Base-by-base conservation (phyloP, 106 monocot genomes). In the Phalaenopsis aphrodite region DNA sequence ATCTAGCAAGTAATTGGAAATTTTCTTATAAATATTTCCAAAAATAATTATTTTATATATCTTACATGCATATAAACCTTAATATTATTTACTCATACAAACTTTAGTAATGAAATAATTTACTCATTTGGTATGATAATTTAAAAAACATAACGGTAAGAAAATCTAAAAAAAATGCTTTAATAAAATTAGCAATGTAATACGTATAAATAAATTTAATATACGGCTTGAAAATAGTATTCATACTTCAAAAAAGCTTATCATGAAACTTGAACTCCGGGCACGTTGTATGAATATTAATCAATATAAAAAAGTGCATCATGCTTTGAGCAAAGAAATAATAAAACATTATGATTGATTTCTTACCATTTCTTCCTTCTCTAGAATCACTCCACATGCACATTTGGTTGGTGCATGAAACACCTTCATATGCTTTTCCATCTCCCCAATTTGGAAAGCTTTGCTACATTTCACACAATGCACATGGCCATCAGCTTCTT, bases 371-470 rank as follows among this genome's bases (percentile, higher is more conserved):
- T 94, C 86, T 86, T 93, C 88, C 85, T 88, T 92, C 76, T 99
- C 94, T 16, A 99, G 83, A 21, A 88, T 61, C 16, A 90, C 86
- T 65, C 94, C 94, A 79, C 98, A 98, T 7, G 89, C 79, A 77
- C 94, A 99, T 75, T 84, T 42, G 15, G 89, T 42, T 41, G 98
- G 98, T 57, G 86, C 89, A 86, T 99, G 98, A 75, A 99, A 99
- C 7, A 99, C 93, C 77, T 89, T 88, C 92, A 95, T 84, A 80
- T 99, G 98, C 82, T 95, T 99, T 79, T 99, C 94, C 79, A 94
- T 81, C 83, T 99, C 91, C 43, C 80, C 89, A 23, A 73, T 81
- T 58, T 86, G 87, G 72, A 91, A 84, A 38, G 87, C 94, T 72
- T 79, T 78, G 23, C 91, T 88, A 77, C 98, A 99, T 83, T 85